phyloP scores from a whole-genome alignment of 306 rosid species.

The Fragaria nilgerrensis region DNA sequence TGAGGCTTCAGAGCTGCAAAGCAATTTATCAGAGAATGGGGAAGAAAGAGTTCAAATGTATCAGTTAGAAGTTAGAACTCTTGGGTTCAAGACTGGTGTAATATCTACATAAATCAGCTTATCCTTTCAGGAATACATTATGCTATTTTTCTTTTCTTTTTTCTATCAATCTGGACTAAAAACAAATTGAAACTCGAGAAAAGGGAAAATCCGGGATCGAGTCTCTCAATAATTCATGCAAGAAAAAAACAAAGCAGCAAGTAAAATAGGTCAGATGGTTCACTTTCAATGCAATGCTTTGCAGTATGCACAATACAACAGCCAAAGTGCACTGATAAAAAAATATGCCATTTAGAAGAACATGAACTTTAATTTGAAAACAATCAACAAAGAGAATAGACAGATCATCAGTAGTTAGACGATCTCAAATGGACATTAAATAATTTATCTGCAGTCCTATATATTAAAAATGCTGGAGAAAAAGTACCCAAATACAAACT shows the following conservation, averaged over 20 bases:
- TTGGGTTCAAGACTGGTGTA: not conserved
- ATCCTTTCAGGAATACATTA: not conserved
- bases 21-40: constrained; percentile 17
- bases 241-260: not conserved
- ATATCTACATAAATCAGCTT: not conserved
- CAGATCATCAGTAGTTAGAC: not conserved
- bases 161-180: not conserved
- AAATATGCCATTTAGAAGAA: not conserved
- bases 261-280: not conserved
- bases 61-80: not conserved
- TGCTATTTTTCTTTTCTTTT: not conserved
- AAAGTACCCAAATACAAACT: not conserved
- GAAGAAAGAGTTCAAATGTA: not conserved
- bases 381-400: not conserved
- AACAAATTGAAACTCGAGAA: not conserved
- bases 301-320: not conserved
- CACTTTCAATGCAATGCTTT: not conserved
- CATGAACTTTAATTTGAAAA: not conserved
- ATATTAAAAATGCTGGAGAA: not conserved
- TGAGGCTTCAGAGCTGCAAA: constrained; percentile 55
- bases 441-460: not conserved
- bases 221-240: not conserved
- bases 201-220: not conserved
- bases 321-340: not conserved
- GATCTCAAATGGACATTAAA: not conserved